Evolutionary conservation across 164 flowering plant genomes (phyloP), one percentile per base, ranked within the genome.

Genomic region (Echeveria elegans): DNA sequence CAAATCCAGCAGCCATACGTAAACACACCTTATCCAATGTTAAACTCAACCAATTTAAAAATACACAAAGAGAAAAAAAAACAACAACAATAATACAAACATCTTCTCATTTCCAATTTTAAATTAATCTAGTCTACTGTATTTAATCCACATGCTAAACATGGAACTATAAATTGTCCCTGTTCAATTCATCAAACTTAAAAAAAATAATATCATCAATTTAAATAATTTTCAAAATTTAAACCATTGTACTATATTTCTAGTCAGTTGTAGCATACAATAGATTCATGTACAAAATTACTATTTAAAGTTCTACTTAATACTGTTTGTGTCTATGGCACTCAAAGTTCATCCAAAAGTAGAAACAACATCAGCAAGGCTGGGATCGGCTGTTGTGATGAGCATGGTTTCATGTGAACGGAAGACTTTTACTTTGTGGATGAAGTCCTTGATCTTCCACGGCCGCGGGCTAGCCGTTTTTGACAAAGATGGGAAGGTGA

Each of bases 341-440:
- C 67, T 75, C 18, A 75, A 69, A 59, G 64, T 75, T 15, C 52
- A 69, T 66, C 72, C 75, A 23, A 58, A 53, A 11, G 14, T 19
- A 5, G 38, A 18, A 29, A 6, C 52, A 4, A 4, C 61, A 6
- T 23, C 58, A 26, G 48, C 53, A 34, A 24, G 47, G 15, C 2
- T 43, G 47, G 19, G 47, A 12, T 12, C 18, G 12, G 56, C n/a
- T 5, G 24, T 38, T 67, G 70, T 19, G 18, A 72, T 21, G 65
- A 36, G 14, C 41, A 36, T 75, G 62, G 45, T 63, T 37, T 26
- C 73, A 31, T 7, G 29, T 14, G 61, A 60, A 34, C 72, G 74
- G 71, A 77, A 74, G 40, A 66, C 63, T 28, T 76, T 74, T 52
- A 81, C 84, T 0, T 1, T 81, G 23, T 81, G 84, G 84, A 78